A percentile compares a stretch with the other conserved stretches of the same genome.
Conservation (phyloP, 768 basidiomycete genomes). For the Lyophyllum semitale region DNA sequence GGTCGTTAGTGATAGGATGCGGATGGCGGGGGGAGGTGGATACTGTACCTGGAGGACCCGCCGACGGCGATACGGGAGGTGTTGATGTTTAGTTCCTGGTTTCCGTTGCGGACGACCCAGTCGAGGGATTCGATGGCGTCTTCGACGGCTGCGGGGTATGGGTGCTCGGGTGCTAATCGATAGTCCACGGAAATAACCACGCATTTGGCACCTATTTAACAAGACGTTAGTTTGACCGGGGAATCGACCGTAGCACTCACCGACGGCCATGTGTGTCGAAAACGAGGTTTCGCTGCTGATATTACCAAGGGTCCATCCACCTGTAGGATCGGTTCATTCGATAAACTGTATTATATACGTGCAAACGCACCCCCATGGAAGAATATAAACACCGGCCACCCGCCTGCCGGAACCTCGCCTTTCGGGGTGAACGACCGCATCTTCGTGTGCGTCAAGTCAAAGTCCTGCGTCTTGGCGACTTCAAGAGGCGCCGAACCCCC, state of each 20-base stretch:
- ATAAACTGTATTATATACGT: not conserved
- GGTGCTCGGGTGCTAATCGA: conserved; percentile 69
- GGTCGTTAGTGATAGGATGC: not conserved
- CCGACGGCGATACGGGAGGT: conserved; percentile 61
- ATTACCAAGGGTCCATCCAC: conserved; percentile 78
- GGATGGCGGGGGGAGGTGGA: conserved; percentile 47
- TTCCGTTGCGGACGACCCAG: conserved; percentile 58
- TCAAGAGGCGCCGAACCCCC: no score
- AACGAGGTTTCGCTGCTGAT: conserved; percentile 64
- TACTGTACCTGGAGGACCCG: conserved; percentile 75
- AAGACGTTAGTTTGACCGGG: no score
- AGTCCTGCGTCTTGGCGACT: no score
- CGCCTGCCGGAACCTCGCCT: conserved; percentile 45
- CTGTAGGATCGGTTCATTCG: conserved; percentile 30
- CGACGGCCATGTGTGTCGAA: conserved; percentile 57
- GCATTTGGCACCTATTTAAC: conserved; percentile 50
- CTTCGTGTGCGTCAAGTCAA: no score
- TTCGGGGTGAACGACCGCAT: conserved; percentile 68
- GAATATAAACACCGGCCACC: conserved; percentile 78
- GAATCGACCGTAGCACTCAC: conserved; percentile 34
- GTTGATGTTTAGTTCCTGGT: conserved; percentile 48
- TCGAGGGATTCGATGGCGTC: conserved; percentile 71
- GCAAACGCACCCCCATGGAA: conserved; percentile 65
- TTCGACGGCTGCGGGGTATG: conserved; percentile 71
- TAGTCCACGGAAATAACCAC: conserved; percentile 71